Evolutionary conservation across 768 basidiomycete genomes (phyloP).

Genomic region (Hortiboletus flavorubellus): DNA sequence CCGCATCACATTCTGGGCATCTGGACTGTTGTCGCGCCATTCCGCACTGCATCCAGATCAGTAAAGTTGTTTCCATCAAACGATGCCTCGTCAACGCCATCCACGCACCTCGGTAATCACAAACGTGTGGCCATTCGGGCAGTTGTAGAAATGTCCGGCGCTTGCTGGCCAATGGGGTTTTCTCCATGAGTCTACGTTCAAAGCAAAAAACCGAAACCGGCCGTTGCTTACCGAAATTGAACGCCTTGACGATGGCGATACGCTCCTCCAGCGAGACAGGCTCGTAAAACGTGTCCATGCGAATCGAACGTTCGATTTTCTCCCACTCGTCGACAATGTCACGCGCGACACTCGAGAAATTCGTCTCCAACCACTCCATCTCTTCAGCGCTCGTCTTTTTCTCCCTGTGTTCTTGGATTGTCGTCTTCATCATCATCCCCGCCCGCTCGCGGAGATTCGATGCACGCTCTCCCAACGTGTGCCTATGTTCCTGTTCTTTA

Average conservation of each 20-base stretch:
- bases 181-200: background rate
- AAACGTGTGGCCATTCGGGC: constrained; percentile 60
- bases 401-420: constrained; percentile 4
- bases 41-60: too few species aligned
- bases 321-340: constrained; percentile 38
- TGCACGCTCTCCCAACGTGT: constrained; percentile 21
- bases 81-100: too few species aligned
- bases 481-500: constrained; percentile 13
- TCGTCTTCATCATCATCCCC: background rate
- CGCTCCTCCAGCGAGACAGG: constrained; percentile 53
- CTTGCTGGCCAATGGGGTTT: too few species aligned
- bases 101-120: constrained; percentile 50
- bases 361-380: constrained; percentile 40
- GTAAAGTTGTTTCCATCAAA: too few species aligned
- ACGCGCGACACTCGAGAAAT: constrained; percentile 38
- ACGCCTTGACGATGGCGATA: constrained; percentile 34
- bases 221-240: constrained; percentile 42
- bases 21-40: background rate
- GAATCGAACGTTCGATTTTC: constrained; percentile 39
- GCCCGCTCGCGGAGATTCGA: constrained; percentile 10
- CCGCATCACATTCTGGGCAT: constrained; percentile 58
- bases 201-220: background rate
- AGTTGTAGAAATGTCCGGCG: constrained; percentile 44
- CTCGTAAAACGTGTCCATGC: constrained; percentile 45
- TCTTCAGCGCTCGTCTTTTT: constrained; percentile 26